phyloP scores from a whole-genome alignment of 2,329 filamentous ascomycete species.

The Botrytis sinoallii region DNA sequence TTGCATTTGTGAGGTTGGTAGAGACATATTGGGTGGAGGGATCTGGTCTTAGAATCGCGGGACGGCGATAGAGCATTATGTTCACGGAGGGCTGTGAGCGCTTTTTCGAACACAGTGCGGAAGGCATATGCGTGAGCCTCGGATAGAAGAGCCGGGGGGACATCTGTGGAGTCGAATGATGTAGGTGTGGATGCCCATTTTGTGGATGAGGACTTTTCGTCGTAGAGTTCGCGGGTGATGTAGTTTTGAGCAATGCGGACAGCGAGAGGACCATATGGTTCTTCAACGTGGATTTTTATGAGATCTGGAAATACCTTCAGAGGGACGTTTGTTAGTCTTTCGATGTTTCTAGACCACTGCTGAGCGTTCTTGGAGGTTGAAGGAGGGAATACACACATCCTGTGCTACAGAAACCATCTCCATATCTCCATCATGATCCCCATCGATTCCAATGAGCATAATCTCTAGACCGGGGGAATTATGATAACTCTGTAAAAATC shows the following conservation, averaged over 20 bases:
- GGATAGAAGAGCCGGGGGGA: constrained; percentile 19
- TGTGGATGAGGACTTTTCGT: constrained; percentile 9
- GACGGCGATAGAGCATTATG: constrained; percentile 19
- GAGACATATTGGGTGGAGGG: constrained; percentile 33
- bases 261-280: constrained; percentile 23
- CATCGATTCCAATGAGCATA: constrained; percentile 25
- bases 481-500: constrained; percentile 24
- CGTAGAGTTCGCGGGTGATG: constrained; percentile 20
- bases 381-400: constrained; percentile 9
- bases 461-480: constrained; percentile 23
- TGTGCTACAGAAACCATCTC: constrained; percentile 26
- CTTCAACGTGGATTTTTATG: constrained; percentile 24
- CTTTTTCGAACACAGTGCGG: constrained; percentile 22
- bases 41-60: not conserved
- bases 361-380: not conserved
- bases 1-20: constrained; percentile 41
- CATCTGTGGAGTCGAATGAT: constrained; percentile 8
- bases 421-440: constrained; percentile 24
- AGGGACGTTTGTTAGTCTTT: not conserved
- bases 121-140: constrained; percentile 23
- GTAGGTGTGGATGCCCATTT: constrained; percentile 1
- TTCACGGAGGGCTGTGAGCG: constrained; percentile 17
- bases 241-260: constrained; percentile 23
- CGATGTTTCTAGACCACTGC: not conserved
- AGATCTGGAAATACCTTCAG: constrained; percentile 23